Evolutionary conservation across 345 rosid genomes (phyloP).

Genomic region (Cardamine resedifolia): DNA sequence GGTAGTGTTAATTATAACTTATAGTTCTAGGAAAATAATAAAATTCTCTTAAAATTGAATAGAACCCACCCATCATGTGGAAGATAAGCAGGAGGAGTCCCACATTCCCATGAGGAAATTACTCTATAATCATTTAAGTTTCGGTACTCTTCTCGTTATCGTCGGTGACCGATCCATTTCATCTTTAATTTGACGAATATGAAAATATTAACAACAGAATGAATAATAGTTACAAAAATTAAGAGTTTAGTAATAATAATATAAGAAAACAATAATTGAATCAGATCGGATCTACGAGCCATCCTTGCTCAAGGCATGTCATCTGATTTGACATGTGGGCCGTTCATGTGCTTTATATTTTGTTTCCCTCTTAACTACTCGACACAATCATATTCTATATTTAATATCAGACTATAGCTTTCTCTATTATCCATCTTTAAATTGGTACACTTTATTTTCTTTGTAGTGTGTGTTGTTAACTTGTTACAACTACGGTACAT

Average conservation of each 20-base stretch:
- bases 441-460: not conserved
- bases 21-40: not conserved
- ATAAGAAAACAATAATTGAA: slow-evolving; percentile 24
- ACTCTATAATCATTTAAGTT: slow-evolving; percentile 29
- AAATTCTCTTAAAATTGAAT: slow-evolving; percentile 1
- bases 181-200: slow-evolving; percentile 11
- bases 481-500: not conserved
- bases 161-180: slow-evolving; percentile 45
- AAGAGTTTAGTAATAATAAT: not conserved
- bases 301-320: slow-evolving; percentile 27
- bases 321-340: slow-evolving; percentile 42
- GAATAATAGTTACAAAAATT: not conserved
- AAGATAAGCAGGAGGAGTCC: slow-evolving; percentile 39
- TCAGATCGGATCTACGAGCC: slow-evolving; percentile 42
- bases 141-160: slow-evolving; percentile 25
- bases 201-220: slow-evolving; percentile 13
- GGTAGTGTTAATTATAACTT: too few relatives aligned
- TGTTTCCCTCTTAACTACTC: slow-evolving; percentile 28
- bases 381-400: slow-evolving; percentile 33
- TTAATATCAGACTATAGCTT: slow-evolving; percentile 22
- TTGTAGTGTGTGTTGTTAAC: not conserved
- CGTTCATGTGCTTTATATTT: slow-evolving; percentile 38
- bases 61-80: slow-evolving; percentile 45
- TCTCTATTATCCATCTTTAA: slow-evolving; percentile 5
- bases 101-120: slow-evolving; percentile 27